Base-by-base conservation (phyloP, 371 early-diverging fungal species). In the Rhizopus stolonifer region DNA sequence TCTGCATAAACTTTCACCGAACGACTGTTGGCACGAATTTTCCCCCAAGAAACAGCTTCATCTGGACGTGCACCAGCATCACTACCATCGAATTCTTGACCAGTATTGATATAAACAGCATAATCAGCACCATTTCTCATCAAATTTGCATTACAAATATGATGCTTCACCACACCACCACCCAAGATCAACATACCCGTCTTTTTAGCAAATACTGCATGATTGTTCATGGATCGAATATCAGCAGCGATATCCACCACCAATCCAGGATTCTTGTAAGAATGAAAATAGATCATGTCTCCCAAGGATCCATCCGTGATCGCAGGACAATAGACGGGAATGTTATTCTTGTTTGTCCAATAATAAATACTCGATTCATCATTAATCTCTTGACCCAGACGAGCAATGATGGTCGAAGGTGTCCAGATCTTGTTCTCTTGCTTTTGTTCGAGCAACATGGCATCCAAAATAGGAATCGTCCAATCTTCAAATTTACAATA, bases 21-120 rank as follows among this genome's bases (percentile, higher is more conserved):
- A 54, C 83, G 81, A n/a, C 89, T 95, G 51, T 86, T 80, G 52
- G 87, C 72, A 42, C 87, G 79, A 56, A 99, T 97, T 76, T 99
- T 99, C 32, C 99, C 99, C 99, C 99, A 99, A 15, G 94, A 94
- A 25, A 99, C 90, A 8, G 99, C 99, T 66, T 99, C 99, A 54
- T 99, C 99, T 3, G 99, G 94, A 29, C 91, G 82, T 4, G 99
- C 99, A 8, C 99, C 99, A 13, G 99, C 94, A 81, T 99, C 99
- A 67, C 93, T 92, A 38, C 99, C 99, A 76, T 99, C 99, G 79
- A 92, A 99, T 69, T 99, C 99, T 63, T 94, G 94, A 1, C 91
- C 99, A 0, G 99, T 99, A 67, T 99, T 99, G 70, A 99, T 87
- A 59, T 94, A 94, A 1, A 99, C 99, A 9, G 99, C 94, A 68